Evolutionary conservation across 2,329 filamentous ascomycete genomes (phyloP).

Genomic region (Ophiostoma populinum): DNA sequence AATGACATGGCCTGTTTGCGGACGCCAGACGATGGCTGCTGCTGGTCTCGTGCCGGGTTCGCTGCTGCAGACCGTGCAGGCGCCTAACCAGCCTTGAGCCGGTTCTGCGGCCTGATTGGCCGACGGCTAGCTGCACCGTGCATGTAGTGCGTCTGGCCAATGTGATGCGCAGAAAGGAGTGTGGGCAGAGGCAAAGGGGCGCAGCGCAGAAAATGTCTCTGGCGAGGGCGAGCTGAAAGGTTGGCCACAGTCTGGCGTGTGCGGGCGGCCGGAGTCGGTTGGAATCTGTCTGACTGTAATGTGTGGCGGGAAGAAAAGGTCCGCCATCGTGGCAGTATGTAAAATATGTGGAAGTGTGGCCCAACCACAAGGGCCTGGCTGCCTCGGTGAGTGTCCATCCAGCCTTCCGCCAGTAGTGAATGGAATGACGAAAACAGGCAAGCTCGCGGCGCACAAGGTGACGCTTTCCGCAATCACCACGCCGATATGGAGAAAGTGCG

Average conservation of each 20-base stretch:
- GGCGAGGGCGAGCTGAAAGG: neutral
- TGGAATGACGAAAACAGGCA: neutral
- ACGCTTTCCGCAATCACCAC: no score
- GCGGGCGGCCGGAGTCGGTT: no score
- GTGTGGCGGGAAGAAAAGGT: no score
- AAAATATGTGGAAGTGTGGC: neutral
- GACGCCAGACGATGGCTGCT: no score
- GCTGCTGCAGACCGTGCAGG: slow-evolving; percentile 7
- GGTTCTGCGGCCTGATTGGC: slow-evolving; percentile 7
- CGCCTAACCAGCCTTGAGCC: slow-evolving; percentile 8
- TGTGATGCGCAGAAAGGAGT: slow-evolving; percentile 2
- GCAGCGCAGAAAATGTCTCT: neutral
- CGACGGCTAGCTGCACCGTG: slow-evolving; percentile 5
- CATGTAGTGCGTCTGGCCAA: slow-evolving; percentile 7
- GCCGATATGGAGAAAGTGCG: neutral
- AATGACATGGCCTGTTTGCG: no score
- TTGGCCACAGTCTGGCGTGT: no score
- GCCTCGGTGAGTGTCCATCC: neutral
- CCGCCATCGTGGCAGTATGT: no score
- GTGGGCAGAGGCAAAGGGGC: slow-evolving; percentile 1
- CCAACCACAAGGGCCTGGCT: no score
- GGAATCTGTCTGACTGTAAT: no score
- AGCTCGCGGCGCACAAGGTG: no score
- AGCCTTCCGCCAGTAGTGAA: neutral
- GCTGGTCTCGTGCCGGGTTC: no score